Evolutionary conservation across 225 moss, liverwort and hornwort species (phyloP).

Genomic region (Anthoceros angustus): DNA sequence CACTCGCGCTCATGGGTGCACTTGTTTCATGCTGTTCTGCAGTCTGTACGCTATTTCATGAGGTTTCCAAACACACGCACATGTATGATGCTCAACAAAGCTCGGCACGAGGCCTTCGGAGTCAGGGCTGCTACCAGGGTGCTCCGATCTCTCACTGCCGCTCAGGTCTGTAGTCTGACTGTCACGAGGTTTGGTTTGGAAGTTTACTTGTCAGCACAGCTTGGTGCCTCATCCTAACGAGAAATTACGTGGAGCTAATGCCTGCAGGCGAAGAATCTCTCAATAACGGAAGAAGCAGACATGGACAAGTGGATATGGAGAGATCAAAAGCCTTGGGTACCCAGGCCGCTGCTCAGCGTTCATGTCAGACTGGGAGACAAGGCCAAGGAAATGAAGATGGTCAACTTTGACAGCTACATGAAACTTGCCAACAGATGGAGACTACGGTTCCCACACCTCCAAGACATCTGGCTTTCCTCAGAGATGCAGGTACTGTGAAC

Average conservation of each 20-base stretch:
- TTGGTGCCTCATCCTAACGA: not conserved
- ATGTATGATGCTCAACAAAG: constrained; percentile 20
- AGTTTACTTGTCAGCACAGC: no score
- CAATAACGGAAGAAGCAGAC: constrained; percentile 9
- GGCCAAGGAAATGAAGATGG: constrained; percentile 20
- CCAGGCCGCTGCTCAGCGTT: constrained; percentile 22
- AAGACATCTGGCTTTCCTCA: constrained; percentile 19
- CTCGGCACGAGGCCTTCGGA: constrained; percentile 22
- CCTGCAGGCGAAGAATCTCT: constrained; percentile 5
- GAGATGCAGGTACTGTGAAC: constrained; percentile 23
- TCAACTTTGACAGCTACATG: constrained; percentile 25
- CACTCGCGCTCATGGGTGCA: not conserved
- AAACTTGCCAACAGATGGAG: constrained; percentile 13
- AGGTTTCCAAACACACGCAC: constrained; percentile 17
- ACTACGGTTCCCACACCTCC: constrained; percentile 11
- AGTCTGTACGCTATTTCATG: constrained; percentile 26
- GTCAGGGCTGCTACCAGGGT: constrained; percentile 12
- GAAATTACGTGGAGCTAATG: not conserved
- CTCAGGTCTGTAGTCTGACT: constrained; percentile 4
- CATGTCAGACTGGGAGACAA: constrained; percentile 30
- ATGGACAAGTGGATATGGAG: constrained; percentile 18
- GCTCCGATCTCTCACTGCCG: not conserved
- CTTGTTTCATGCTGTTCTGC: not conserved
- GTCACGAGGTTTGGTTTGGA: not conserved
- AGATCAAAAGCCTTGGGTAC: constrained; percentile 16